phyloP scores from a whole-genome alignment of 345 rosid species.

The Melastoma malabathricum region DNA sequence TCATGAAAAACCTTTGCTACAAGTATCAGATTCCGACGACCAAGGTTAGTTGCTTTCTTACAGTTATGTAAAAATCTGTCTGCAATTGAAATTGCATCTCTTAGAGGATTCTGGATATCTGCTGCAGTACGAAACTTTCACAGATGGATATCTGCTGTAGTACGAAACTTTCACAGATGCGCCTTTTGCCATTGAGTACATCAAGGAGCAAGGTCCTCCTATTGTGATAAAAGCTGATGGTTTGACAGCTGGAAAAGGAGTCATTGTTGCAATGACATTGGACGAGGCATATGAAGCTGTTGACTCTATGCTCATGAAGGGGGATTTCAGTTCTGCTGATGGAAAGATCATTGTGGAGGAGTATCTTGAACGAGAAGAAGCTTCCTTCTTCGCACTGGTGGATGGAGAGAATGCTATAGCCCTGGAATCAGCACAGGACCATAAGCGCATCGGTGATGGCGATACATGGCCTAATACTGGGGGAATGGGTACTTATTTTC shows the following conservation, averaged over 20 bases:
- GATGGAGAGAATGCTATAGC: constrained; percentile 94
- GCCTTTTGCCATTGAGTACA: constrained; percentile 51
- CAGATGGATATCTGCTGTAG: constrained; percentile 35
- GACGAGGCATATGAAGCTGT: constrained; percentile 86
- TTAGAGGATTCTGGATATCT: no score
- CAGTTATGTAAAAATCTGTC: background rate
- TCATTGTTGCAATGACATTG: constrained; percentile 59
- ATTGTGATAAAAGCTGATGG: constrained; percentile 93
- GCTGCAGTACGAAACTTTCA: constrained; percentile 58
- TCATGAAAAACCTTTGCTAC: constrained; percentile 82
- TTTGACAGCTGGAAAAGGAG: constrained; percentile 96
- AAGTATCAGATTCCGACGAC: constrained; percentile 89
- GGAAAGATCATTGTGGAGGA: constrained; percentile 64
- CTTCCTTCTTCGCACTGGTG: constrained; percentile 26
- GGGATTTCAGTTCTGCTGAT: constrained; percentile 82
- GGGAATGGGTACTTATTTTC: constrained; percentile 95
- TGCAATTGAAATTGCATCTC: no score
- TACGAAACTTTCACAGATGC: constrained; percentile 55
- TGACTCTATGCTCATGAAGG: constrained; percentile 72
- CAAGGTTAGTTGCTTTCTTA: constrained; percentile 36
- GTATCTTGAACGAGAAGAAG: constrained; percentile 60
- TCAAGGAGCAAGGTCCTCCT: constrained; percentile 67
- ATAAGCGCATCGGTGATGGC: constrained; percentile 94
- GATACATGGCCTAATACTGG: constrained; percentile 96
- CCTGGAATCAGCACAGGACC: constrained; percentile 91